These are phyloP conservation scores for Lactarius hengduanensis DNA, from an alignment of 768 basidiomycete genomes.

Conservation along the genomic window DNA sequence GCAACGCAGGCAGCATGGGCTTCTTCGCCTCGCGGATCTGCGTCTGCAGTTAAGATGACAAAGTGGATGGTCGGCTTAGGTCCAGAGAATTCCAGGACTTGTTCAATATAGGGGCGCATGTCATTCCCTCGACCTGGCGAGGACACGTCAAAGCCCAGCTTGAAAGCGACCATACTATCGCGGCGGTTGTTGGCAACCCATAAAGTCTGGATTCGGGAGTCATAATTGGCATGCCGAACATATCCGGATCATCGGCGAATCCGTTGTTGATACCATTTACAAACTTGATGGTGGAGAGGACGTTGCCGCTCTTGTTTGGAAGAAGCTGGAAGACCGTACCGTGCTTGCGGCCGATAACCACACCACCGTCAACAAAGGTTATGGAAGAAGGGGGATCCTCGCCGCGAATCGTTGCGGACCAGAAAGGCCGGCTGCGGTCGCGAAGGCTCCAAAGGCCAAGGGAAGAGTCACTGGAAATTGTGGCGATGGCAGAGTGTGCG, in stretches of 20 bases:
- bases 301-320: slow-evolving; percentile 66
- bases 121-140: slow-evolving; percentile 61
- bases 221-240: slow-evolving; percentile 91
- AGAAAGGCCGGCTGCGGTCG: slow-evolving; percentile 66
- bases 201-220: slow-evolving; percentile 78
- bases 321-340: slow-evolving; percentile 84
- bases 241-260: slow-evolving; percentile 68
- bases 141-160: slow-evolving; percentile 62
- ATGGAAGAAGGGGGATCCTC: slow-evolving; percentile 81
- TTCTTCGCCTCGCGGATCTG: slow-evolving; percentile 79
- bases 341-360: slow-evolving; percentile 79
- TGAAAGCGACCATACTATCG: slow-evolving; percentile 80
- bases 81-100: slow-evolving; percentile 78
- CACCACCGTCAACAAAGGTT: slow-evolving; percentile 83
- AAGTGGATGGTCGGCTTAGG: slow-evolving; percentile 88
- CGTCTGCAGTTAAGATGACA: slow-evolving; percentile 81
- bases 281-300: slow-evolving; percentile 79
- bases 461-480: slow-evolving; percentile 79
- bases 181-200: slow-evolving; percentile 87
- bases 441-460: slow-evolving; percentile 81
- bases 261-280: slow-evolving; percentile 46
- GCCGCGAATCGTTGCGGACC: slow-evolving; percentile 71
- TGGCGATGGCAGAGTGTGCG: slow-evolving; percentile 70
- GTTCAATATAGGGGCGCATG: slow-evolving; percentile 66
- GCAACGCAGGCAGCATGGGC: slow-evolving; percentile 82